A percentile compares a stretch with the other conserved stretches of the same genome.
Evolutionary conservation across 2,329 filamentous ascomycete species (phyloP).

Genomic region (Biscogniauxia sp.): DNA sequence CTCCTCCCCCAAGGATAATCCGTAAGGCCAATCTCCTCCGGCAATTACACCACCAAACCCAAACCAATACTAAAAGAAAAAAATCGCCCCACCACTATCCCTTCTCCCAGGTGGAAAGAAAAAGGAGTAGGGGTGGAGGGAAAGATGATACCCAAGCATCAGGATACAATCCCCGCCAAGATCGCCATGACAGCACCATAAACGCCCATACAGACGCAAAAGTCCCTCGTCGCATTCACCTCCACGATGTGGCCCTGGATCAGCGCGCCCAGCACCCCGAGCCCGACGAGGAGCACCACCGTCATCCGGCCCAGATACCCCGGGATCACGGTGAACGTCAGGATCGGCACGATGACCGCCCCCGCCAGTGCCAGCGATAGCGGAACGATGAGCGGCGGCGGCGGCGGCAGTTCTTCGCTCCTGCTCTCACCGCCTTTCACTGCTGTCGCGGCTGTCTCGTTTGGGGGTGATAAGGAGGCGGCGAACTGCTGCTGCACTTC

Average conservation of each 20-base stretch:
- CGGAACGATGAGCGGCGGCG: constrained; percentile 16
- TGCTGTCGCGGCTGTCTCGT: neutral
- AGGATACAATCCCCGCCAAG: constrained; percentile 25
- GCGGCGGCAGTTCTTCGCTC: constrained; percentile 13
- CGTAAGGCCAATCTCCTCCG: neutral
- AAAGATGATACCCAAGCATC: neutral
- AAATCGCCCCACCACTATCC: no score
- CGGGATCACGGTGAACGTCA: constrained; percentile 57
- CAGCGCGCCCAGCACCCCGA: constrained; percentile 38
- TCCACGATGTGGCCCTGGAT: constrained; percentile 24
- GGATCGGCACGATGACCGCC: constrained; percentile 54
- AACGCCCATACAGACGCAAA: constrained; percentile 30
- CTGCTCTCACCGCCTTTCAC: neutral
- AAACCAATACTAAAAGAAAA: neutral
- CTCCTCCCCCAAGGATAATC: neutral
- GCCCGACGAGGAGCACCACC: constrained; percentile 52
- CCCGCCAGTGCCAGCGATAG: constrained; percentile 47
- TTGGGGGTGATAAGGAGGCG: constrained; percentile 5
- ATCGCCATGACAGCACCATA: constrained; percentile 39
- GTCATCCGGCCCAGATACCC: constrained; percentile 57
- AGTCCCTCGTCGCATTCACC: constrained; percentile 18
- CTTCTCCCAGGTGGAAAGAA: neutral
- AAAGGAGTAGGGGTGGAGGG: no score
- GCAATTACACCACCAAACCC: neutral
- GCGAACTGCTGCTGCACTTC: no score